Conservation (phyloP, 2,329 filamentous ascomycete species). For the Penicillium sp. region DNA sequence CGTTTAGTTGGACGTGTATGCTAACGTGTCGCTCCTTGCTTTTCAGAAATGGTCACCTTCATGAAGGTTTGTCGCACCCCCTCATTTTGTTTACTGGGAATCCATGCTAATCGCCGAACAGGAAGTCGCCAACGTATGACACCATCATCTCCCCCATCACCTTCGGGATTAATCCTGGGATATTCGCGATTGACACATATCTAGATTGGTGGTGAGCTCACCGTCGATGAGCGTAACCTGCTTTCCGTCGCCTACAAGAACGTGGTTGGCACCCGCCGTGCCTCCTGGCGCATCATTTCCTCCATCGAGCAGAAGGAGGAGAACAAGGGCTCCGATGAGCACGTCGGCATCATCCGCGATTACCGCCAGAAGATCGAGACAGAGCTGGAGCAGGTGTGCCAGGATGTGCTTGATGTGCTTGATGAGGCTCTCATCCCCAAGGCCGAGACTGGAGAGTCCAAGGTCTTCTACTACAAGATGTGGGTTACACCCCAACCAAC, state of each 20-base stretch:
- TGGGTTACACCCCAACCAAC: slow-evolving; percentile 39
- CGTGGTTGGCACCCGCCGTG: slow-evolving; percentile 95
- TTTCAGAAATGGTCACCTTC: slow-evolving; percentile 89
- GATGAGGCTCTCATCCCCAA: slow-evolving; percentile 93
- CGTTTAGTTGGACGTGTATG: not conserved
- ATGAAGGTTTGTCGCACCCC: slow-evolving; percentile 71
- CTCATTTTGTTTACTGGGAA: slow-evolving; percentile 27
- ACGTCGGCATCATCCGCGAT: slow-evolving; percentile 89
- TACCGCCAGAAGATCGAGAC: slow-evolving; percentile 98
- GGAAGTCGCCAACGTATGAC: slow-evolving; percentile 89
- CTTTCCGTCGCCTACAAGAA: slow-evolving; percentile 99
- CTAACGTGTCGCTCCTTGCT: slow-evolving; percentile 28
- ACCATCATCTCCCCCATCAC: slow-evolving; percentile 16
- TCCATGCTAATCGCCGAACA: slow-evolving; percentile 39
- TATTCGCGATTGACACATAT: slow-evolving; percentile 21
- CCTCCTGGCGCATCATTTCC: slow-evolving; percentile 98
- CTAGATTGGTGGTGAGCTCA: slow-evolving; percentile 66
- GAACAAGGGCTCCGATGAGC: slow-evolving; percentile 95
- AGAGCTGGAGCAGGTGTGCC: slow-evolving; percentile 96
- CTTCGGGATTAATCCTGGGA: not conserved
- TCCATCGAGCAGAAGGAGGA: slow-evolving; percentile 99
- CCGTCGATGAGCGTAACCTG: slow-evolving; percentile 79
- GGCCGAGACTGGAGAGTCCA: slow-evolving; percentile 94
- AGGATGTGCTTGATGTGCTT: slow-evolving; percentile 94
- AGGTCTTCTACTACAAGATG: slow-evolving; percentile 99